A percentile compares a stretch with the other conserved stretches of the same genome.
phyloP scores from a whole-genome alignment of 257 asterid genomes.

The Ocimum tenuiflorum region DNA sequence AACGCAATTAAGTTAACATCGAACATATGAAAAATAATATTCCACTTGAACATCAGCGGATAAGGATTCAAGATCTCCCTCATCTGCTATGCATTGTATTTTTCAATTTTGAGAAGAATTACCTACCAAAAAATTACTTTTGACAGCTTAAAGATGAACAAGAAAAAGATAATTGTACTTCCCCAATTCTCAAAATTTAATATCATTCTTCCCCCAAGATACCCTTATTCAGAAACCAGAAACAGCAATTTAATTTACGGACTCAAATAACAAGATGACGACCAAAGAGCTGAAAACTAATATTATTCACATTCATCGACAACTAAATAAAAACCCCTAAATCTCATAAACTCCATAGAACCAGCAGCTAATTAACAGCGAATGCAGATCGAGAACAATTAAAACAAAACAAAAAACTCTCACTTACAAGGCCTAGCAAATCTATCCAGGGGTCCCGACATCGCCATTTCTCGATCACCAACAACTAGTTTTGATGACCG shows the following conservation, averaged over 20 bases:
- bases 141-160: neutral
- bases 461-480: slow-evolving; percentile 32
- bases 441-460: slow-evolving; percentile 85
- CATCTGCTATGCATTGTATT: neutral
- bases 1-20: neutral
- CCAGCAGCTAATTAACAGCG: slow-evolving; percentile 9
- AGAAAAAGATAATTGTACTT: neutral
- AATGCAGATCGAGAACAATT: slow-evolving; percentile 22
- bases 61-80: neutral
- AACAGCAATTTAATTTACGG: neutral
- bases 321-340: slow-evolving; percentile 2
- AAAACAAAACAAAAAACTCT: neutral
- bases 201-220: neutral
- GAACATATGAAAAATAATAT: neutral
- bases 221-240: neutral
- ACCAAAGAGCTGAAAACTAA: neutral
- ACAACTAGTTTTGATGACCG: slow-evolving; percentile 14
- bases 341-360: neutral
- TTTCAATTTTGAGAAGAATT: neutral
- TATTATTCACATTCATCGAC: neutral
- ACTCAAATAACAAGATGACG: neutral
- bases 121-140: neutral
- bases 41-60: neutral
- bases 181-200: neutral
- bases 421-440: slow-evolving; percentile 84